Percentiles rank a stretch among this genome's conserved stretches.
Evolutionary conservation across 805 yeast genomes (phyloP).

Genomic region (Ascoidea asiatica): DNA sequence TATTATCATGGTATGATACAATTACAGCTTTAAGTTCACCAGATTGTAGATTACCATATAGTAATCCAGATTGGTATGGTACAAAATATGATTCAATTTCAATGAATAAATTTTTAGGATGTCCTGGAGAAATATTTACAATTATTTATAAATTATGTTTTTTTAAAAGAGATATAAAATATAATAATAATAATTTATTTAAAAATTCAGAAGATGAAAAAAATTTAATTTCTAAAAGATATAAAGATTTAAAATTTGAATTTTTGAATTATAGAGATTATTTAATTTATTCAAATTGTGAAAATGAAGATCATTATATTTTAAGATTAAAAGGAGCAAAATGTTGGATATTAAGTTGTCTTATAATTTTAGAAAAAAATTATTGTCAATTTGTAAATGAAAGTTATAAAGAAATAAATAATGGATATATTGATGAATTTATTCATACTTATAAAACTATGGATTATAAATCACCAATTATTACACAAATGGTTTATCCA

Average conservation of each 20-base stretch:
- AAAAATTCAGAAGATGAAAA: too few relatives aligned
- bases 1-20: conserved; percentile 49
- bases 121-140: conserved; percentile 43
- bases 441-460: conserved; percentile 31
- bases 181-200: conserved; percentile 4
- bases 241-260: conserved; percentile 20
- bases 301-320: conserved; percentile 19
- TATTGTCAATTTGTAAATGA: conserved; percentile 17
- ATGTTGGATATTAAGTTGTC: conserved; percentile 35
- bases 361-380: conserved; percentile 19
- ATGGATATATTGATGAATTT: conserved; percentile 28
- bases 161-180: conserved; percentile 18
- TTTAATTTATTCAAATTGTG: conserved; percentile 17
- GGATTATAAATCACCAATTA: conserved; percentile 31
- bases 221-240: conserved; percentile 12
- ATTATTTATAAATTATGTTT: conserved; percentile 31
- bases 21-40: conserved; percentile 42
- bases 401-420: conserved; percentile 16
- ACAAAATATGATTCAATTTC: conserved; percentile 26
- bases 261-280: conserved; percentile 34
- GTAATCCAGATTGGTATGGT: conserved; percentile 42
- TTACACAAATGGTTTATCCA: conserved; percentile 56
- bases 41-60: conserved; percentile 40
- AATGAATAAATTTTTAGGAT: conserved; percentile 42
- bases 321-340: conserved; percentile 37